These are phyloP conservation scores for Tilletiopsis washingtonensis DNA, from an alignment of 1,284 basidiomycete genomes.

Conservation along the genomic window DNA sequence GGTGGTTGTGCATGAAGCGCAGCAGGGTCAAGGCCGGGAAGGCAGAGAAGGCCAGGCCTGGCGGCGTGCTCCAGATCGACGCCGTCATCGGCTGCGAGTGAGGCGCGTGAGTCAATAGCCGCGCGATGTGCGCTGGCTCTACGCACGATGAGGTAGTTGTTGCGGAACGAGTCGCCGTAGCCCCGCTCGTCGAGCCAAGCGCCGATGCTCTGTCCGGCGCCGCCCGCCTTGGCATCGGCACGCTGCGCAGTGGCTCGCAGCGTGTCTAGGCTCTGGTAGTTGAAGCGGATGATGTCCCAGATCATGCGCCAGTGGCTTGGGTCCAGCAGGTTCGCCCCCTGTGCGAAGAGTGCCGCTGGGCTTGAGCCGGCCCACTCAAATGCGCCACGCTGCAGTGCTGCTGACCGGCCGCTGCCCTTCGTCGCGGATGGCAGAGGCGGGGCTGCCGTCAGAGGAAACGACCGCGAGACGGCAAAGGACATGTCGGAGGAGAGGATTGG, in stretches of 20 bases:
- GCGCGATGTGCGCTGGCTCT: slow-evolving; percentile 59
- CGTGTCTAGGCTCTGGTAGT: slow-evolving; percentile 56
- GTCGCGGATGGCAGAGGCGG: neutral
- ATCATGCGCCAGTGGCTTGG: slow-evolving; percentile 65
- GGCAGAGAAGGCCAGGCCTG: slow-evolving; percentile 62
- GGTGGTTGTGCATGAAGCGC: slow-evolving; percentile 72
- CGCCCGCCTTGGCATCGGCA: slow-evolving; percentile 4
- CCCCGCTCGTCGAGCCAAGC: slow-evolving; percentile 62
- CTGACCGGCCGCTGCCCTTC: too few relatives aligned
- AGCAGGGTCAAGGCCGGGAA: slow-evolving; percentile 68
- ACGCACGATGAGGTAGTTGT: slow-evolving; percentile 71
- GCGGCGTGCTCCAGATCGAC: slow-evolving; percentile 69
- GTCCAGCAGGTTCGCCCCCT: slow-evolving; percentile 51
- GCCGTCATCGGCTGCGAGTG: slow-evolving; percentile 27
- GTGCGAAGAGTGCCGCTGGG: slow-evolving; percentile 21
- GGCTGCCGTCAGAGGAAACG: neutral
- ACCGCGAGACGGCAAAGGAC: slow-evolving; percentile 61
- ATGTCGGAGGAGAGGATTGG: slow-evolving; percentile 61
- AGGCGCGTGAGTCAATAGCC: neutral
- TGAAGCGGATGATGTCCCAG: slow-evolving; percentile 71
- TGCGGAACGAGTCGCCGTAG: slow-evolving; percentile 63
- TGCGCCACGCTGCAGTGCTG: slow-evolving; percentile 5
- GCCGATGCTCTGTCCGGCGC: slow-evolving; percentile 51
- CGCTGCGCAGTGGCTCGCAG: slow-evolving; percentile 46
- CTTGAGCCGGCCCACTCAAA: slow-evolving; percentile 35